Conservation (phyloP, 1,284 basidiomycete genomes). For the Malassezia pachydermatis region DNA sequence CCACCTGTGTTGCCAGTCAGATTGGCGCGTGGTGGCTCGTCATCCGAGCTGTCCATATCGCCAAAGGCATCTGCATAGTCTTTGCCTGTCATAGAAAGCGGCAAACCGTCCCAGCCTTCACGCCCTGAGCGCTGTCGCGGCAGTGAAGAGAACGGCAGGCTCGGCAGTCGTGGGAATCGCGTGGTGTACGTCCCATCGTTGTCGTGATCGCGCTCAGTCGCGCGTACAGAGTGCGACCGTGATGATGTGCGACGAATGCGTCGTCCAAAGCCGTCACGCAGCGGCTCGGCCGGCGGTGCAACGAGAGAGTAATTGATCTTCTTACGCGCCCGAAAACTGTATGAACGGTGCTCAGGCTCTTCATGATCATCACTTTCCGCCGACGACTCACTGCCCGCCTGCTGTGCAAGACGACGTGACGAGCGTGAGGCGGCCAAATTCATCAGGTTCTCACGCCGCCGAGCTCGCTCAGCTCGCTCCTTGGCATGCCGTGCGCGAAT, state of each 20-base stretch:
- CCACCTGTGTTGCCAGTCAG: background rate
- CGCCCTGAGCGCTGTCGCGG: conserved; percentile 28
- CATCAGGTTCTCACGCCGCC: conserved; percentile 17
- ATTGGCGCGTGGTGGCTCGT: conserved; percentile 27
- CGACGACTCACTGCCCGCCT: conserved; percentile 19
- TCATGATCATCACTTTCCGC: conserved; percentile 27
- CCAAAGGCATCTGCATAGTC: conserved; percentile 42
- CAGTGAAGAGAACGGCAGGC: conserved; percentile 21
- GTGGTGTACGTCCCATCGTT: background rate
- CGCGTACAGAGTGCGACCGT: conserved; percentile 15
- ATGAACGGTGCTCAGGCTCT: conserved; percentile 28
- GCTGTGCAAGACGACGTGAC: conserved; percentile 1
- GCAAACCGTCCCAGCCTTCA: conserved; percentile 14
- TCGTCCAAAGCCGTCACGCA: conserved; percentile 38
- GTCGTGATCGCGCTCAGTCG: background rate
- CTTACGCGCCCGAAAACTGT: conserved; percentile 42
- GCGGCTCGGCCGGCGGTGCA: conserved; percentile 31
- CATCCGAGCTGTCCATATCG: conserved; percentile 42
- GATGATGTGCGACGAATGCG: conserved; percentile 17
- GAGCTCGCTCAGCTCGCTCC: conserved; percentile 12
- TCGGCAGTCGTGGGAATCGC: conserved; percentile 16
- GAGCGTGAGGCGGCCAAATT: conserved; percentile 19
- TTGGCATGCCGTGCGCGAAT: conserved; percentile 7
- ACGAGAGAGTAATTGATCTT: conserved; percentile 44
- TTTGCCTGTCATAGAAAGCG: conserved; percentile 39